Conservation (phyloP, 352 stramenopile species). For the Globisporangium cylindrosporum region DNA sequence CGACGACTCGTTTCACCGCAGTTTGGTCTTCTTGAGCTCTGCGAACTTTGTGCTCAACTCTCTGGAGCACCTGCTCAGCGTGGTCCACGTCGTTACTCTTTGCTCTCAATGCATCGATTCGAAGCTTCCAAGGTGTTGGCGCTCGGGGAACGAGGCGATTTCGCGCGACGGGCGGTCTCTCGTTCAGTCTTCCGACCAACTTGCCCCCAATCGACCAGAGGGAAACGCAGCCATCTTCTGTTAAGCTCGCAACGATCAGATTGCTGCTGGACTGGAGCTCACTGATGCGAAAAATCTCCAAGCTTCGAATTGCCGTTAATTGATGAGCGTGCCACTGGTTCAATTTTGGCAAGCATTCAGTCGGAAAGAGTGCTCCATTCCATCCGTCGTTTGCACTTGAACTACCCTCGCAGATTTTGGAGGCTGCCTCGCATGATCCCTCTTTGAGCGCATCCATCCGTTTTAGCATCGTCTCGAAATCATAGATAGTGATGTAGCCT, state of each 20-base stretch:
- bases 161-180: conserved; percentile 1
- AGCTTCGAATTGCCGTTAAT: conserved; percentile 20
- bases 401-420: background rate
- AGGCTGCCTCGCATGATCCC: background rate
- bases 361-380: background rate
- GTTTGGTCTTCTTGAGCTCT: background rate
- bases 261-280: background rate
- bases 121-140: conserved; percentile 10
- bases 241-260: conserved; percentile 25
- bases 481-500: conserved; percentile 35
- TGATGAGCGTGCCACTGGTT: conserved; percentile 28
- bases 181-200: conserved; percentile 26
- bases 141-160: background rate
- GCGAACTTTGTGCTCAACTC: conserved; percentile 10
- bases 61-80: conserved; percentile 12
- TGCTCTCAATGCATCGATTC: background rate
- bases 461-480: conserved; percentile 18
- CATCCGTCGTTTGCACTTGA: background rate
- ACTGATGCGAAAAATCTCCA: conserved; percentile 16
- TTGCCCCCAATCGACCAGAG: conserved; percentile 36
- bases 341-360: conserved; percentile 16
- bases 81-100: background rate
- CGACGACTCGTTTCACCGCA: background rate
- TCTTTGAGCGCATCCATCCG: conserved; percentile 1
- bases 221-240: conserved; percentile 28